These are phyloP conservation scores for Schizophyllum commune DNA, from an alignment of 1,284 basidiomycete species.

Conservation along the genomic window DNA sequence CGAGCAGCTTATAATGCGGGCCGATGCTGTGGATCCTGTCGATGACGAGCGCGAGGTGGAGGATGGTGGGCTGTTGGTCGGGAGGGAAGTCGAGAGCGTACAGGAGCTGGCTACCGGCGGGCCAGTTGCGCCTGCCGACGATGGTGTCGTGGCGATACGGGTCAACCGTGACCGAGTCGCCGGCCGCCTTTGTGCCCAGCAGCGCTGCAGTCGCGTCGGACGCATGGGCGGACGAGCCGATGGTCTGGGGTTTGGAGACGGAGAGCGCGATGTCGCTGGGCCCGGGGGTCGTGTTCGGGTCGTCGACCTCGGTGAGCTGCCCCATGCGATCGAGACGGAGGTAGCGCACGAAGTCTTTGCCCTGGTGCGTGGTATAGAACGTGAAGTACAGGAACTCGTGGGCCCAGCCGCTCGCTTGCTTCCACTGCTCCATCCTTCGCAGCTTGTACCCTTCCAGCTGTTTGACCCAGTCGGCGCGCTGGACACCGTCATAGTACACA, in stretches of 20 bases:
- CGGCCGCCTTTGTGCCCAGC: neutral
- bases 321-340: neutral
- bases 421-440: neutral
- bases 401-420: neutral
- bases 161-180: neutral
- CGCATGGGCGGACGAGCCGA: neutral
- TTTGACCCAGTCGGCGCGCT: neutral
- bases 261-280: no score
- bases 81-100: neutral
- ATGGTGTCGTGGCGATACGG: neutral
- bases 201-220: neutral
- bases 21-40: neutral
- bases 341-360: neutral
- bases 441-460: neutral
- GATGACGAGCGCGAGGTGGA: neutral
- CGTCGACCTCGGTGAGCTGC: neutral
- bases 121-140: neutral
- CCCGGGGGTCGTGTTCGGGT: neutral
- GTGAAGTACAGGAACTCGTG: neutral
- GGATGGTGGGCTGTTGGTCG: neutral
- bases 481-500: neutral
- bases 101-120: neutral
- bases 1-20: neutral
- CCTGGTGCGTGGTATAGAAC: neutral
- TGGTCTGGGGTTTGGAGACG: neutral